Conservation (phyloP, 495 filamentous ascomycete species). For the Annulohypoxylon bovei region DNA sequence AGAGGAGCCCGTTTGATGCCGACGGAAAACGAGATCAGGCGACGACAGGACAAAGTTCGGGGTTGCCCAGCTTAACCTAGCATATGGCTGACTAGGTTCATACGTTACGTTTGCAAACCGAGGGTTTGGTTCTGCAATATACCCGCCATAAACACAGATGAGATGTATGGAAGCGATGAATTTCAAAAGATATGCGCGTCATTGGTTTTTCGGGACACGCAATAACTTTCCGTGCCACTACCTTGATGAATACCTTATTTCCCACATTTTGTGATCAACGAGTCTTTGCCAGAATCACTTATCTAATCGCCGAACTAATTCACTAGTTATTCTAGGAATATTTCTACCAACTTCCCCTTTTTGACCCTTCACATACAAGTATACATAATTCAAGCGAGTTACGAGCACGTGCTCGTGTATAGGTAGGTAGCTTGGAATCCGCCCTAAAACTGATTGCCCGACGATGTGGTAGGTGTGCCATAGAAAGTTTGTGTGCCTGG, state of each 20-base stretch:
- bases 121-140: slow-evolving; percentile 41
- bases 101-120: slow-evolving; percentile 37
- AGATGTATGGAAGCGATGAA: slow-evolving; percentile 36
- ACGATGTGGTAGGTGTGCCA: neutral
- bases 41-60: slow-evolving; percentile 11
- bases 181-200: slow-evolving; percentile 39
- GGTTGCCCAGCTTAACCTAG: slow-evolving; percentile 14
- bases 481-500: slow-evolving; percentile 3
- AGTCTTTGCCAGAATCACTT: neutral
- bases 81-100: slow-evolving; percentile 28
- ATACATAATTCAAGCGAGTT: neutral
- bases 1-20: slow-evolving; percentile 16
- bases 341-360: neutral
- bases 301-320: neutral
- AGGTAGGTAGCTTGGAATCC: neutral
- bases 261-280: neutral
- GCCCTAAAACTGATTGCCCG: neutral
- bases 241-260: slow-evolving; percentile 26
- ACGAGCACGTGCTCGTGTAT: neutral
- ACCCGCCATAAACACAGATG: slow-evolving; percentile 34
- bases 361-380: neutral
- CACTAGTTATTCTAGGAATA: neutral
- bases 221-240: slow-evolving; percentile 8
- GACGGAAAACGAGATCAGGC: slow-evolving; percentile 29
- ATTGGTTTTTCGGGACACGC: slow-evolving; percentile 23